These are phyloP conservation scores for Hyaloscypha hepaticicola DNA, from an alignment of 495 filamentous ascomycete species.

Conservation along the genomic window DNA sequence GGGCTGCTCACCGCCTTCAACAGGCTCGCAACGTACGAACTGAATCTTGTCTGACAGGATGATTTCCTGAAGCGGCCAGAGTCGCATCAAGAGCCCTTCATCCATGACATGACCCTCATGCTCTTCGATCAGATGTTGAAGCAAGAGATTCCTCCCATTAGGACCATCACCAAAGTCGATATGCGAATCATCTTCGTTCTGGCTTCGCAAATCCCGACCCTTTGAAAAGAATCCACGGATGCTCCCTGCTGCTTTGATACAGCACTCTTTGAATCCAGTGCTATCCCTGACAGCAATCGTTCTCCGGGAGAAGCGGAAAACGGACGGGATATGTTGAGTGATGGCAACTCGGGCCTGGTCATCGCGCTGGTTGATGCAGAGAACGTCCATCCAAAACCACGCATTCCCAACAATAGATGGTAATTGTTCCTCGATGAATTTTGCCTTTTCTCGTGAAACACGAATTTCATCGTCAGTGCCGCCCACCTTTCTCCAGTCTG, in stretches of 20 bases:
- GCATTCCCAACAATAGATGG: background rate
- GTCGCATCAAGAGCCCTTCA: no score
- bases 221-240: no score
- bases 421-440: background rate
- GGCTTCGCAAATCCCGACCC: no score
- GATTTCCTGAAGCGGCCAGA: no score
- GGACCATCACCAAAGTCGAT: no score
- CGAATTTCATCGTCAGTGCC: background rate
- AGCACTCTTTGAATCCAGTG: background rate
- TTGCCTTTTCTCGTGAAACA: background rate
- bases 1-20: no score
- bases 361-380: background rate
- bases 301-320: background rate
- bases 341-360: background rate
- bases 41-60: no score
- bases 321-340: background rate
- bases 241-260: background rate
- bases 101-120: no score
- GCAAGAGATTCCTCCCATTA: no score
- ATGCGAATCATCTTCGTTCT: no score
- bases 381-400: background rate
- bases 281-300: slow-evolving; percentile 1
- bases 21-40: no score
- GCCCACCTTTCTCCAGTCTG: background rate
- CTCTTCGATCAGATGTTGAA: no score